Evolutionary conservation across 768 basidiomycete species (phyloP).

Genomic region (Mycena albidolilacea): DNA sequence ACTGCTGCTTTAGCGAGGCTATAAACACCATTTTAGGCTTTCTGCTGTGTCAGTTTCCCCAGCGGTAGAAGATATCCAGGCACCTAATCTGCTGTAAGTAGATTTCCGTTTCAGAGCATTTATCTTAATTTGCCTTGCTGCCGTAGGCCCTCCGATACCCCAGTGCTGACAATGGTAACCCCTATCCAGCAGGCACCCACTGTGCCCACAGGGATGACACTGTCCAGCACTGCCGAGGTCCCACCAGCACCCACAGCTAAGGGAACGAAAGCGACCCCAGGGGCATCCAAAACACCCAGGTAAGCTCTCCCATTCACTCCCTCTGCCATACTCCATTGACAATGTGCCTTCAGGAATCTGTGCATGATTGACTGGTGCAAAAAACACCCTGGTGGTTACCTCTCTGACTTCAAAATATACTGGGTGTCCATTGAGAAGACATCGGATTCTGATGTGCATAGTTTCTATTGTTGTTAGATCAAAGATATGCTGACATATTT

Average conservation of each 20-base stretch:
- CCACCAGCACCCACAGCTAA: not conserved
- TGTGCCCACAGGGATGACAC: not conserved
- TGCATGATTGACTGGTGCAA: slow-evolving; percentile 7
- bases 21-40: too few relatives aligned
- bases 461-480: not conserved
- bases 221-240: not conserved
- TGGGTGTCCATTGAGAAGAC: not conserved
- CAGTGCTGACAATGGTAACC: too few relatives aligned
- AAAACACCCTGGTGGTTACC: not conserved
- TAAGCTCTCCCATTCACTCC: not conserved
- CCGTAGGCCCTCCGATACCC: too few relatives aligned
- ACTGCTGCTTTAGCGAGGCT: too few relatives aligned
- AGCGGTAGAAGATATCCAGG: too few relatives aligned
- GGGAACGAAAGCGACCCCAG: not conserved
- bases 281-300: not conserved
- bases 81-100: too few relatives aligned
- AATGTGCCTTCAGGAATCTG: not conserved
- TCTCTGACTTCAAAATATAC: not conserved
- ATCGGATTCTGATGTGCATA: not conserved
- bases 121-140: too few relatives aligned
- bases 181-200: not conserved
- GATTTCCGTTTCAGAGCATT: too few relatives aligned
- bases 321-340: not conserved
- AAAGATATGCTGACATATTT: not conserved
- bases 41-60: too few relatives aligned